Conservation (phyloP, 1,139 yeast species). For the Saccharomycopsis hybrid region DNA sequence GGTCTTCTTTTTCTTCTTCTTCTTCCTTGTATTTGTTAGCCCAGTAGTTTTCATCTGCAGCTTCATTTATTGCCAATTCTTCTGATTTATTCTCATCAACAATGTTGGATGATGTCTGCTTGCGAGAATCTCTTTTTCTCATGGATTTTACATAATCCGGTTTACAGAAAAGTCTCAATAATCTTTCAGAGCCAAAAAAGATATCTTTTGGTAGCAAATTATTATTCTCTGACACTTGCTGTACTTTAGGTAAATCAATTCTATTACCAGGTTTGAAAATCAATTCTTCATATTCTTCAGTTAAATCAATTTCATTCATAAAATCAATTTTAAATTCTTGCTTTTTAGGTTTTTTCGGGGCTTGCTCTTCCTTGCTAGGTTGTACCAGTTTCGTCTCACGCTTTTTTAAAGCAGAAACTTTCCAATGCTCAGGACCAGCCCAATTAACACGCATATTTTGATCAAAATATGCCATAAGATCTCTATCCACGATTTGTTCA, state of each 20-base stretch:
- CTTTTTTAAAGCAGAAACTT: conserved; percentile 35
- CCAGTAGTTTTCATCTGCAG: conserved; percentile 68
- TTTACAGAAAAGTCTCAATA: conserved; percentile 64
- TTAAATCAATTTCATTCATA: conserved; percentile 36
- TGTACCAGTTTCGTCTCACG: conserved; percentile 23
- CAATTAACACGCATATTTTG: conserved; percentile 52
- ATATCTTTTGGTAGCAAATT: conserved; percentile 69
- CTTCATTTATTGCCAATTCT: conserved; percentile 23
- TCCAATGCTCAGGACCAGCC: conserved; percentile 94
- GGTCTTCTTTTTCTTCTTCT: conserved; percentile 31
- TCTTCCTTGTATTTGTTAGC: conserved; percentile 55
- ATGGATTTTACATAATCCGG: conserved; percentile 34
- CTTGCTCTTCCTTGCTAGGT: conserved; percentile 21
- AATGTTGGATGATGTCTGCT: neutral
- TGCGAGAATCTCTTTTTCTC: neutral
- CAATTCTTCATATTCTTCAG: conserved; percentile 35
- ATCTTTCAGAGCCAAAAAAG: conserved; percentile 61
- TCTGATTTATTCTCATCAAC: conserved; percentile 12
- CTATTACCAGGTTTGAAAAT: conserved; percentile 47
- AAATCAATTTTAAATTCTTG: conserved; percentile 43
- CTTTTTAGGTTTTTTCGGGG: conserved; percentile 29
- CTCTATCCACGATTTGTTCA: conserved; percentile 16
- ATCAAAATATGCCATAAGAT: conserved; percentile 60
- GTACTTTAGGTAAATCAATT: conserved; percentile 39
- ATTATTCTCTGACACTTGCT: conserved; percentile 35